Evolutionary conservation across 2,329 filamentous ascomycete species (phyloP).

Genomic region (Xylariaceae sp.): DNA sequence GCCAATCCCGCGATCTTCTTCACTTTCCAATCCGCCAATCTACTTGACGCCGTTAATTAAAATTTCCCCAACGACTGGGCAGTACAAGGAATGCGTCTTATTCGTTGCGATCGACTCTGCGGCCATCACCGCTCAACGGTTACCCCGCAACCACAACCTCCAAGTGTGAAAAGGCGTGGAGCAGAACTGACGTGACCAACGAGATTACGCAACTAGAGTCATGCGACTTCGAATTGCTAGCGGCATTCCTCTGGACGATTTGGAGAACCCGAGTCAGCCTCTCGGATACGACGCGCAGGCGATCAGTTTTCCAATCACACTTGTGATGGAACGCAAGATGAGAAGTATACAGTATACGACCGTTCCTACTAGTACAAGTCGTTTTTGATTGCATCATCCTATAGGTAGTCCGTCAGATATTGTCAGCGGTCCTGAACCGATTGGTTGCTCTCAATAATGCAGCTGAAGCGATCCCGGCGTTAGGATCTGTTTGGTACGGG

Average conservation of each 20-base stretch:
- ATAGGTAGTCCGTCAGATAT: conserved; percentile 9
- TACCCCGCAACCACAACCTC: conserved; percentile 28
- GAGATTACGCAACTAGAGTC: conserved; percentile 18
- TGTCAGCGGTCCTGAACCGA: conserved; percentile 5
- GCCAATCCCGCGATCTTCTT: conserved; percentile 10
- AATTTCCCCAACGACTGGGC: conserved; percentile 8
- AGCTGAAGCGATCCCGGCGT: conserved; percentile 13
- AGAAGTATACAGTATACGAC: conserved; percentile 19
- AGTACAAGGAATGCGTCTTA: background rate
- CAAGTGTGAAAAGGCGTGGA: conserved; percentile 14
- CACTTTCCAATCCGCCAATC: conserved; percentile 1
- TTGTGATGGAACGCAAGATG: conserved; percentile 11
- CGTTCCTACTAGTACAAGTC: background rate
- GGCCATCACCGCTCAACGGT: conserved; percentile 16
- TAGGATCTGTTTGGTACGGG: conserved; percentile 3
- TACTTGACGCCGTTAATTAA: conserved; percentile 11
- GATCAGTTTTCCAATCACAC: conserved; percentile 12
- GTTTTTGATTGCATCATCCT: conserved; percentile 17
- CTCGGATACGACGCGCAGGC: conserved; percentile 4
- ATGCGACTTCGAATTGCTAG: conserved; percentile 25
- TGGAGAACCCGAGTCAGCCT: conserved; percentile 5
- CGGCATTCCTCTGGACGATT: conserved; percentile 18
- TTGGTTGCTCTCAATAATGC: conserved; percentile 1
- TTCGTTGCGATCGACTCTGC: conserved; percentile 18
- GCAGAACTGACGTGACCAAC: conserved; percentile 17